Percentiles rank a stretch among this genome's conserved stretches.
Conservation (phyloP, 164 flowering plant genomes). For the Pachysandra terminalis region DNA sequence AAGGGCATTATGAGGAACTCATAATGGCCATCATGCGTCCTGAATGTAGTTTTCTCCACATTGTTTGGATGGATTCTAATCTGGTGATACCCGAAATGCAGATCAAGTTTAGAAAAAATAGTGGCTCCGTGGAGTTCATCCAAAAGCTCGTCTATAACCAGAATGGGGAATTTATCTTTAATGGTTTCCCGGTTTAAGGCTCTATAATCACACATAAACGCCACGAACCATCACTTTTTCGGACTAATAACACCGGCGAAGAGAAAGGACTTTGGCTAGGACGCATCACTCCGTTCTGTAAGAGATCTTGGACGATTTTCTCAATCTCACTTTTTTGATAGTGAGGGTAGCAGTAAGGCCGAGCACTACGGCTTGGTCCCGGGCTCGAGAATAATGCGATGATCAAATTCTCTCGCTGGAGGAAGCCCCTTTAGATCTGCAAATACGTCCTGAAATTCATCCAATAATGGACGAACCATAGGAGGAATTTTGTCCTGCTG, state of each 20-base stretch:
- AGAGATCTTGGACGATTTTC: not conserved
- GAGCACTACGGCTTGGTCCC: not conserved
- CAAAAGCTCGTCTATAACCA: slow-evolving; percentile 7
- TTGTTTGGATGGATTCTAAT: not conserved
- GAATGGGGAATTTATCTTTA: slow-evolving; percentile 10
- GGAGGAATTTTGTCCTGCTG: no score
- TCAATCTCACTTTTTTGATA: not conserved
- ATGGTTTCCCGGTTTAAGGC: not conserved
- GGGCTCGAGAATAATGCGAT: no score
- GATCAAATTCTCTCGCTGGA: no score
- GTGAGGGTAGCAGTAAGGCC: not conserved
- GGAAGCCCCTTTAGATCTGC: no score
- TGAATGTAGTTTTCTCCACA: slow-evolving; percentile 12
- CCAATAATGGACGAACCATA: not conserved
- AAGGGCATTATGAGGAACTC: slow-evolving; percentile 14
- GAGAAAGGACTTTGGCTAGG: not conserved
- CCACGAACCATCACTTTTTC: not conserved
- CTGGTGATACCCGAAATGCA: slow-evolving; percentile 13
- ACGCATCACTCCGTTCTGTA: not conserved
- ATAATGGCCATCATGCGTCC: slow-evolving; percentile 11
- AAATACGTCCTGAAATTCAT: no score
- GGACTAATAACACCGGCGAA: not conserved
- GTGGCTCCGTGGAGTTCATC: slow-evolving; percentile 11
- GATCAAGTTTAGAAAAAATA: slow-evolving; percentile 13
- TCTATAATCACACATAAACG: not conserved